Percentiles rank a stretch among this genome's conserved stretches.
Conservation (phyloP, 148 eudicot genomes). For the Amaranthus cruentus region DNA sequence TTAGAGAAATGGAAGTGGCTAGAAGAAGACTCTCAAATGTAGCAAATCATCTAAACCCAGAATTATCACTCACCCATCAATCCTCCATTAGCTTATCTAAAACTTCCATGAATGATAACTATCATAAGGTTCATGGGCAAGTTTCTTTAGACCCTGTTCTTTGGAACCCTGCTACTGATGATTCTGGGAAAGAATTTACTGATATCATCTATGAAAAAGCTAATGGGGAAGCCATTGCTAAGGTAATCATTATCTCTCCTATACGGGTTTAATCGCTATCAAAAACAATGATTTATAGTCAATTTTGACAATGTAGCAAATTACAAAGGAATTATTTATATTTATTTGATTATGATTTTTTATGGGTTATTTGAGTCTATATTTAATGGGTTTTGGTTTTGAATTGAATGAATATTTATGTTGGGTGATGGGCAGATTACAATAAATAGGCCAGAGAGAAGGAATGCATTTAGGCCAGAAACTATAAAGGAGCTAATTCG, state of each 20-base stretch:
- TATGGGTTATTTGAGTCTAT: neutral
- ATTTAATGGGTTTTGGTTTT: neutral
- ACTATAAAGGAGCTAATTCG: constrained; percentile 82
- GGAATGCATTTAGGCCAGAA: constrained; percentile 89
- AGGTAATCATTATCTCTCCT: constrained; percentile 38
- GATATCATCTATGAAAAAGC: constrained; percentile 92
- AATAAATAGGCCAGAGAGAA: constrained; percentile 84
- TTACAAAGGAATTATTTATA: too few species aligned
- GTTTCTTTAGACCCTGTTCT: constrained; percentile 50
- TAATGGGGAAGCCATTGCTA: constrained; percentile 81
- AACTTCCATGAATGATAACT: constrained; percentile 39
- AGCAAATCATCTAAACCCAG: constrained; percentile 45
- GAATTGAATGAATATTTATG: too few species aligned
- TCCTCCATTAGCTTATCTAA: constrained; percentile 20
- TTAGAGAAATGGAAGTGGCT: constrained; percentile 25
- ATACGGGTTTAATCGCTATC: too few species aligned
- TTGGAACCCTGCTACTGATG: constrained; percentile 52
- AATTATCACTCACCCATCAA: neutral
- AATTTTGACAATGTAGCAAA: too few species aligned
- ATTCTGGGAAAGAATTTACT: constrained; percentile 46
- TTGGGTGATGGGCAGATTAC: constrained; percentile 48
- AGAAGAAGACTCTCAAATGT: constrained; percentile 48
- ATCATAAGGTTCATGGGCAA: constrained; percentile 68
- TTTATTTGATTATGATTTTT: too few species aligned
- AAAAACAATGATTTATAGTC: too few species aligned